Base-by-base conservation (phyloP, 495 filamentous ascomycete species). In the Terfezia boudieri region DNA sequence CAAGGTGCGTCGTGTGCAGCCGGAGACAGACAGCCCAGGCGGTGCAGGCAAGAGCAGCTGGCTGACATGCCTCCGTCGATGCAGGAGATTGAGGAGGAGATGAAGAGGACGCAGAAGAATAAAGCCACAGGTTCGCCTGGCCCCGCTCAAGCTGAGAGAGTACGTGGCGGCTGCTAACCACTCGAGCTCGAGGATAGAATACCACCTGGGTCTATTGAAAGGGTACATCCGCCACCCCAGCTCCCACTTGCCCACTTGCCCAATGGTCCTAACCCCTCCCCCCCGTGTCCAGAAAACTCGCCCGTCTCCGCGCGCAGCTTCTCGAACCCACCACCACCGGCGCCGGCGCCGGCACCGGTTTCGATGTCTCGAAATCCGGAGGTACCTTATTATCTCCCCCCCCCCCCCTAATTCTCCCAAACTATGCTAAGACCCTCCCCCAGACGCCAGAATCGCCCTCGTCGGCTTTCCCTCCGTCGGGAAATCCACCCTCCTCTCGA, bases 391-490 rank as follows among this genome's bases (percentile, higher is more conserved):
- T 20, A n/a, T n/a, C n/a, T n/a, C n/a, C n/a, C n/a, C n/a, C n/a
- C n/a, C n/a, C 20, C 20, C 20, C 20, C 20, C 20, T n/a, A n/a
- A 14, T 14, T 7, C 32, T 10, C 35, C 8, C 22, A 49, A 49
- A 20, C 43, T 49, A 16, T 9, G 22, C 9, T 49, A 9, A 16
- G 43, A 20, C 20, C 22, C 22, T 20, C 20, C 2, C 20, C 20
- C 20, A 64, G 92, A 99, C 71, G 92, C 92, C 0, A 83, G 92
- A 55, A 95, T 99, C 65, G 89, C 92, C 1, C 77, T 99, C 14
- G 92, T 99, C 53, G 92, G 92, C 46, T 96, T 99, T 59, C 92
- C 92, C 0, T 99, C 92, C 1, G 92, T 99, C 49, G 92, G 92
- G 63, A 99, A 99, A 71, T 99, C 92, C 9, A 99, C 92, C 0